phyloP scores from a whole-genome alignment of 179 eudicot genomes.

The Camellia oleifera region DNA sequence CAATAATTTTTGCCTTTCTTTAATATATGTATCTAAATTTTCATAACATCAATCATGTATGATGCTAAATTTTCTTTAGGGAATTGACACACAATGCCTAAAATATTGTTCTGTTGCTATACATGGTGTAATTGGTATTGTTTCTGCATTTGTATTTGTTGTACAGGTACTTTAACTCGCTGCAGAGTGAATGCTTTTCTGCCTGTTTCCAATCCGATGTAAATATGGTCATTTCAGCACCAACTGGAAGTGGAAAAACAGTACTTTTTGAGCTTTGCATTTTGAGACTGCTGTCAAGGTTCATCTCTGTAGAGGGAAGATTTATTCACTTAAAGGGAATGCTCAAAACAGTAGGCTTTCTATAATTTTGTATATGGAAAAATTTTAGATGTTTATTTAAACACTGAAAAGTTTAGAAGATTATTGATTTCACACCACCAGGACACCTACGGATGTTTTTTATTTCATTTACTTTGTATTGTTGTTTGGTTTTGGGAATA shows the following conservation, averaged over 20 bases:
- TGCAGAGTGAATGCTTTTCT: slow-evolving; percentile 98
- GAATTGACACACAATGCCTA: neutral
- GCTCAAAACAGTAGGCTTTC: slow-evolving; percentile 71
- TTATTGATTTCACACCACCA: neutral
- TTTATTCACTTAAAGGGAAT: slow-evolving; percentile 71
- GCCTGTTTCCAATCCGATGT: slow-evolving; percentile 74
- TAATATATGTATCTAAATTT: neutral
- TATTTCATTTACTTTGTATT: no score
- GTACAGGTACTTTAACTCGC: slow-evolving; percentile 89
- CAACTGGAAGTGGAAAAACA: slow-evolving; percentile 99
- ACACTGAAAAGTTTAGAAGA: neutral
- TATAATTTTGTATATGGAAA: slow-evolving; percentile 4
- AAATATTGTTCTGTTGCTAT: neutral
- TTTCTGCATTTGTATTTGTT: slow-evolving; percentile 9
- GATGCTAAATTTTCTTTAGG: neutral
- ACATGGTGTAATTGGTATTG: neutral
- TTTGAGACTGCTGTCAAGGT: slow-evolving; percentile 88
- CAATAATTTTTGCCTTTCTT: neutral
- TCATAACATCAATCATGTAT: neutral
- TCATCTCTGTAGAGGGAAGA: slow-evolving; percentile 73
- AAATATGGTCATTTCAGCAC: slow-evolving; percentile 96
- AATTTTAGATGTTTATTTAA: neutral
- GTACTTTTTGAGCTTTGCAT: slow-evolving; percentile 96
- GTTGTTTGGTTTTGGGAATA: no score
- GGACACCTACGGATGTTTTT: no score